A percentile compares a stretch with the other conserved stretches of the same genome.
phyloP scores from a whole-genome alignment of 192 early-diverging fungal species.

The Mycoemilia scoparia region DNA sequence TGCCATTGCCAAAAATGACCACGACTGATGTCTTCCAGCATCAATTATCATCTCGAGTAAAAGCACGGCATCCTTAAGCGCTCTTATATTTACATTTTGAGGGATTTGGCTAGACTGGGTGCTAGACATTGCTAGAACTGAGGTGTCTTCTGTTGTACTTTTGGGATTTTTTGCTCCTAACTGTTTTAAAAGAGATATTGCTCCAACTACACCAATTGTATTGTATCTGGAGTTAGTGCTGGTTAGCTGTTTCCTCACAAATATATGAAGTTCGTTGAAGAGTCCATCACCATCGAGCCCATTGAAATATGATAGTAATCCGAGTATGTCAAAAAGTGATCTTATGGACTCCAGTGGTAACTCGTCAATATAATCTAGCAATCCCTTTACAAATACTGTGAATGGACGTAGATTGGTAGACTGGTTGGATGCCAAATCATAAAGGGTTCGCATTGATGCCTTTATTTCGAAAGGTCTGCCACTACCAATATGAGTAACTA shows the following conservation, averaged over 20 bases:
- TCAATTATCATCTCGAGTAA: conserved; percentile 38
- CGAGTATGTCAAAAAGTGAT: conserved; percentile 45
- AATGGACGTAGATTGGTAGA: conserved; percentile 35
- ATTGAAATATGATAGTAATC: conserved; percentile 29
- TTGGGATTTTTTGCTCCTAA: conserved; percentile 31
- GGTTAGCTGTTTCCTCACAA: conserved; percentile 60
- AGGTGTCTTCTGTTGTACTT: conserved; percentile 5
- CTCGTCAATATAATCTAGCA: conserved; percentile 56
- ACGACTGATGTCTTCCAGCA: conserved; percentile 18
- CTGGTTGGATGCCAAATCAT: conserved; percentile 30
- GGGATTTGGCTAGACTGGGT: conserved; percentile 14
- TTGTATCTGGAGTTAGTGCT: conserved; percentile 43
- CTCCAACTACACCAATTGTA: conserved; percentile 52
- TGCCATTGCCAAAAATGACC: conserved; percentile 47
- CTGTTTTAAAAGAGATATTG: conserved; percentile 40
- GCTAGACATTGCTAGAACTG: background rate
- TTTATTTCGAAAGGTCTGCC: conserved; percentile 42
- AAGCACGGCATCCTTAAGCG: conserved; percentile 32
- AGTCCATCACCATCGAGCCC: conserved; percentile 12
- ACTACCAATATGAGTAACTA: conserved; percentile 62
- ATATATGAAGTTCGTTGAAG: conserved; percentile 51
- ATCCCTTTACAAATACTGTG: conserved; percentile 47
- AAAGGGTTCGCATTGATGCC: conserved; percentile 34
- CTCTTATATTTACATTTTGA: conserved; percentile 9
- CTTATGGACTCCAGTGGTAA: conserved; percentile 42